A percentile compares a stretch with the other conserved stretches of the same genome.
Conservation (phyloP, 2,329 filamentous ascomycete species). For the Neophaeococcomyces mojaviensis region DNA sequence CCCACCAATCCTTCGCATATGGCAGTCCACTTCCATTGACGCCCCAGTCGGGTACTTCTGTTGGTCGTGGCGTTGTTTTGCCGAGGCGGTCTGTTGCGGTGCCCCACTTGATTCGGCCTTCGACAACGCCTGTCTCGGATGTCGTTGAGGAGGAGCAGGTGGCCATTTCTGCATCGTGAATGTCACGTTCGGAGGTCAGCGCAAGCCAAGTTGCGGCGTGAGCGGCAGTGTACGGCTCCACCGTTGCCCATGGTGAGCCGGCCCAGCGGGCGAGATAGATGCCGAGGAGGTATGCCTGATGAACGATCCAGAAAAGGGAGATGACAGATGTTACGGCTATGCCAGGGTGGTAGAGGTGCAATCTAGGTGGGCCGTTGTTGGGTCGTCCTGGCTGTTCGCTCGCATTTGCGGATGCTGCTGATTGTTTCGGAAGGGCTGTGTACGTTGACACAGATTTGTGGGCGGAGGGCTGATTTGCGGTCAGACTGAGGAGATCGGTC, state of each 20-base stretch:
- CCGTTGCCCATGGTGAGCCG: slow-evolving; percentile 82
- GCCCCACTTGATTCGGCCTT: slow-evolving; percentile 72
- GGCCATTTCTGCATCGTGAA: slow-evolving; percentile 35
- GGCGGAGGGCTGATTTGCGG: slow-evolving; percentile 56
- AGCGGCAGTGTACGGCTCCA: slow-evolving; percentile 69
- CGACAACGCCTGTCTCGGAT: slow-evolving; percentile 42
- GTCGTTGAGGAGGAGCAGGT: neutral
- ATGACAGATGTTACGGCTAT: slow-evolving; percentile 77
- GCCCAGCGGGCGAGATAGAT: slow-evolving; percentile 57
- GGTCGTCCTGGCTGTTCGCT: slow-evolving; percentile 15
- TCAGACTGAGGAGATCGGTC: slow-evolving; percentile 75
- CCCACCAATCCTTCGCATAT: slow-evolving; percentile 26
- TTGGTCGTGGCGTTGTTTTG: slow-evolving; percentile 57
- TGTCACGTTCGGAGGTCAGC: slow-evolving; percentile 50
- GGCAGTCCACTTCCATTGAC: slow-evolving; percentile 44
- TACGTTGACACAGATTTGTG: slow-evolving; percentile 51
- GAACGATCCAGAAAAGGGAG: slow-evolving; percentile 49
- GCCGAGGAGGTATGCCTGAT: slow-evolving; percentile 15
- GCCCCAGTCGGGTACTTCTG: slow-evolving; percentile 83
- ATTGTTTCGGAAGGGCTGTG: slow-evolving; percentile 35
- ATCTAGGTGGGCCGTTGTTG: slow-evolving; percentile 44
- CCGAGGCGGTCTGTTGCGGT: slow-evolving; percentile 54
- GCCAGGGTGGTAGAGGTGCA: slow-evolving; percentile 80
- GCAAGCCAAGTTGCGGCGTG: slow-evolving; percentile 70
- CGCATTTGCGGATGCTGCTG: slow-evolving; percentile 4